Evolutionary conservation across 1,284 basidiomycete species (phyloP).

Genomic region (Sanguinoderma infundibulare): DNA sequence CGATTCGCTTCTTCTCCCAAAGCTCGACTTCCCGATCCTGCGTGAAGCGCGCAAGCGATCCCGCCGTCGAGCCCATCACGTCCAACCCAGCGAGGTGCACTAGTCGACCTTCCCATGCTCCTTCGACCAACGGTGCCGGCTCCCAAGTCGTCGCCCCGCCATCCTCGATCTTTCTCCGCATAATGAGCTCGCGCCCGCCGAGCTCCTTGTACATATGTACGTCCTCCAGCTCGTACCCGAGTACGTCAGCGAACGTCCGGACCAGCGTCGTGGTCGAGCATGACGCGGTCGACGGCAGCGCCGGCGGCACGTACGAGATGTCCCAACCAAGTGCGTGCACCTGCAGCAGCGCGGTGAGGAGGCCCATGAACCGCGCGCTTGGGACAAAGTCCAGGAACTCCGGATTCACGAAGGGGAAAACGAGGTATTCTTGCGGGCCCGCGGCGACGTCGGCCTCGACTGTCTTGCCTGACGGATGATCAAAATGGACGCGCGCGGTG

Average conservation of each 20-base stretch:
- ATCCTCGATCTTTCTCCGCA: slow-evolving; percentile 54
- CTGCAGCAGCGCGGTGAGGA: slow-evolving; percentile 40
- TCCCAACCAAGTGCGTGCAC: slow-evolving; percentile 42
- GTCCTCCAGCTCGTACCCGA: slow-evolving; percentile 63
- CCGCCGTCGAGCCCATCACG: slow-evolving; percentile 65
- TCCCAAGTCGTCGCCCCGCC: slow-evolving; percentile 64
- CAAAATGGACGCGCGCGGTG: slow-evolving; percentile 49
- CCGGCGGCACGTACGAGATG: slow-evolving; percentile 40
- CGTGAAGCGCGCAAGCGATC: slow-evolving; percentile 57
- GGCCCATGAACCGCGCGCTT: slow-evolving; percentile 39
- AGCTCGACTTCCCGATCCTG: slow-evolving; percentile 67
- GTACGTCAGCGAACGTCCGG: slow-evolving; percentile 47
- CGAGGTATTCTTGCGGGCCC: slow-evolving; percentile 42
- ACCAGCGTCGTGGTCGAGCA: slow-evolving; percentile 41
- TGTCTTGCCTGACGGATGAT: slow-evolving; percentile 32
- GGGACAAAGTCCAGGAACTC: slow-evolving; percentile 32
- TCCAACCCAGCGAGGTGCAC: slow-evolving; percentile 64
- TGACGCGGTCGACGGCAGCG: slow-evolving; percentile 39
- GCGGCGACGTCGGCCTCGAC: slow-evolving; percentile 47
- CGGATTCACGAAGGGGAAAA: slow-evolving; percentile 29
- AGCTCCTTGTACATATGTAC: slow-evolving; percentile 71
- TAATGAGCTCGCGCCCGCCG: slow-evolving; percentile 66
- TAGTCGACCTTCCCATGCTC: slow-evolving; percentile 60
- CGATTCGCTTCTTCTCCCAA: slow-evolving; percentile 64
- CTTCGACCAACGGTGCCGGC: slow-evolving; percentile 61